Base-by-base conservation (phyloP, 225 moss, liverwort and hornwort species). In the Asterella californica region DNA sequence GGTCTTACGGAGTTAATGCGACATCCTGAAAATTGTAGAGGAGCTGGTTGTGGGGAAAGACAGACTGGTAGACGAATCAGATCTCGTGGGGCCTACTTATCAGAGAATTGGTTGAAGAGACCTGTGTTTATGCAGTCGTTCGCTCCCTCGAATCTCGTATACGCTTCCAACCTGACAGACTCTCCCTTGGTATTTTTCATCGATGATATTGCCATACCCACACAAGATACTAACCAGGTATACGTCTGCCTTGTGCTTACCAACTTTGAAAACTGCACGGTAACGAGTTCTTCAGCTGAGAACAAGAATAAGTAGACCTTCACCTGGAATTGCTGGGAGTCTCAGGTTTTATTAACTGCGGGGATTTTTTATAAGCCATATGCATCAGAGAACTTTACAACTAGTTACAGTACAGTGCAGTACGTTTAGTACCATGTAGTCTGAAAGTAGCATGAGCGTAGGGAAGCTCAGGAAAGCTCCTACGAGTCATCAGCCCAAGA, bases 151-250 rank as follows among this genome's bases (percentile, higher is more conserved):
- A 91, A 89, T 50, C 90, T 95, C 60, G 68, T 88, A 70, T 87
- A 86, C 52, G 66, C 79, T 70, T 89, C 88, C 38, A 92, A 89
- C 24, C 77, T 90, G 42, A 95, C 90, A 4, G 78, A 88, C 67
- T 90, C 89, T 4, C 95, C 95, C 30, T 61, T 85, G 75, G 63
- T 95, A 17, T 83, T 95, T 9, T 90, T 95, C 49, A 84, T 95
- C 65, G 95, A 90, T 60, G 84, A 83, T 76, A 63, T 83, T 24
- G 80, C 74, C 63, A 76, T 72, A 0, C 60, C 80, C 76, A 95
- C 95, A 9, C 90, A 95, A 85, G 95, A 95, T 79, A 93, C 95
- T 42, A 95, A 95, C 64, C 91, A 91, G 92, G 97, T 92, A 75
- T 27, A 47, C 10, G 7, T 37, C 59, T 37, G 37, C 25, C 25